These are phyloP conservation scores for Infundibulicybe gibba DNA, from an alignment of 768 basidiomycete genomes.

Conservation along the genomic window DNA sequence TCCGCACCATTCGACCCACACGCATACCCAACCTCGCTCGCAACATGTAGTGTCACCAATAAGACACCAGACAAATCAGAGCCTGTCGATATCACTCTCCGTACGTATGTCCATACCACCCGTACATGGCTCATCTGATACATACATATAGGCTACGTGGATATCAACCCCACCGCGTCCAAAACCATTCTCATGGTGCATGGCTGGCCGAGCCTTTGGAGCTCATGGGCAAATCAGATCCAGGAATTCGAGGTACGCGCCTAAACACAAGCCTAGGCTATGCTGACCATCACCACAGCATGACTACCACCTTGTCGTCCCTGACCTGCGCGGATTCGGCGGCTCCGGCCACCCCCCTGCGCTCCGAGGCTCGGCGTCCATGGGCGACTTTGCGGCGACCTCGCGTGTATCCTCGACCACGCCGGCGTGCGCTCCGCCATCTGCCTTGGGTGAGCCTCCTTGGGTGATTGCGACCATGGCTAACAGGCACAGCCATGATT, in stretches of 20 bases:
- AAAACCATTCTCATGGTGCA: slow-evolving; percentile 65
- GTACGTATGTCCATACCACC: background rate
- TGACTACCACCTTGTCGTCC: slow-evolving; percentile 59
- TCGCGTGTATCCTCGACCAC: slow-evolving; percentile 58
- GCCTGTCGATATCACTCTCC: background rate
- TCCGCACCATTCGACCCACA: background rate
- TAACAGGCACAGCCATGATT: slow-evolving; percentile 54
- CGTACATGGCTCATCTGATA: background rate
- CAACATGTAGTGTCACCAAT: background rate
- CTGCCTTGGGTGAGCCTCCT: slow-evolving; percentile 55
- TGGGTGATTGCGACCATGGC: background rate
- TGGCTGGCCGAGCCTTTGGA: slow-evolving; percentile 80
- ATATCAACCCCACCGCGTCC: slow-evolving; percentile 52
- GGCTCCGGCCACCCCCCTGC: slow-evolving; percentile 65
- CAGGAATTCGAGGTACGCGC: slow-evolving; percentile 53
- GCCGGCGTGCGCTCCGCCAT: slow-evolving; percentile 44
- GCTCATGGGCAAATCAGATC: slow-evolving; percentile 71
- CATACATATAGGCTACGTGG: slow-evolving; percentile 48
- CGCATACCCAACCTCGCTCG: background rate
- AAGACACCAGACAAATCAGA: background rate
- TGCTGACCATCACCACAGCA: slow-evolving; percentile 27
- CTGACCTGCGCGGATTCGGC: slow-evolving; percentile 70
- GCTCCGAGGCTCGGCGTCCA: slow-evolving; percentile 50
- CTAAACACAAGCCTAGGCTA: background rate
- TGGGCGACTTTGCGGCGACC: slow-evolving; percentile 62